Evolutionary conservation across 768 basidiomycete genomes (phyloP).

Genomic region (Phlebiopsis gigantea): DNA sequence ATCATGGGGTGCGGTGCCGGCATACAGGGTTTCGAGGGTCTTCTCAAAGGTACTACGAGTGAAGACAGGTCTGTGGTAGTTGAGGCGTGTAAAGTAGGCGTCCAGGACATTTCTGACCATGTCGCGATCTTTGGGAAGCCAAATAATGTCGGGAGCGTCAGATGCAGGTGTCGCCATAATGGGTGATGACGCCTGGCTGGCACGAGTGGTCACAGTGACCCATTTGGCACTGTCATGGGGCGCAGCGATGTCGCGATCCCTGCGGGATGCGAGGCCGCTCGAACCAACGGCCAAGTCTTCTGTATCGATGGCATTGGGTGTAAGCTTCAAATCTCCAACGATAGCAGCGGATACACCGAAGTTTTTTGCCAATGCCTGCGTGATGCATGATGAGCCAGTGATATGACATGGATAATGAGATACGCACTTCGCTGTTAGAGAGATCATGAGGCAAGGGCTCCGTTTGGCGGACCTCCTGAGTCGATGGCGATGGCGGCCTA

Average conservation of each 20-base stretch:
- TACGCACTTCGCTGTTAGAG: constrained; percentile 52
- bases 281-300: constrained; percentile 80
- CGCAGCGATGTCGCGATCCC: constrained; percentile 56
- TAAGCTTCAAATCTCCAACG: constrained; percentile 56
- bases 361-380: constrained; percentile 65
- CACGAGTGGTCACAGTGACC: constrained; percentile 45
- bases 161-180: constrained; percentile 14
- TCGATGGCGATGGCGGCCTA: constrained; percentile 20
- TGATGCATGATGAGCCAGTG: not conserved
- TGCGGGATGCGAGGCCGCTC: constrained; percentile 61
- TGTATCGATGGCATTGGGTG: constrained; percentile 41
- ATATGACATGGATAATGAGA: not conserved
- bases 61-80: constrained; percentile 76
- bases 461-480: constrained; percentile 55
- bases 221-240: constrained; percentile 57
- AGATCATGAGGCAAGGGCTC: constrained; percentile 80
- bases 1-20: constrained; percentile 51
- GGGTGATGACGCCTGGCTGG: constrained; percentile 32
- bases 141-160: constrained; percentile 35
- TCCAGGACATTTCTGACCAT: constrained; percentile 60
- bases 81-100: constrained; percentile 73
- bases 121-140: constrained; percentile 73
- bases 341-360: constrained; percentile 76
- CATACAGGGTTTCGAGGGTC: constrained; percentile 62
- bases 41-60: constrained; percentile 62